These are phyloP conservation scores for Rhypophila decipiens DNA, from an alignment of 495 filamentous ascomycete genomes.

Conservation along the genomic window DNA sequence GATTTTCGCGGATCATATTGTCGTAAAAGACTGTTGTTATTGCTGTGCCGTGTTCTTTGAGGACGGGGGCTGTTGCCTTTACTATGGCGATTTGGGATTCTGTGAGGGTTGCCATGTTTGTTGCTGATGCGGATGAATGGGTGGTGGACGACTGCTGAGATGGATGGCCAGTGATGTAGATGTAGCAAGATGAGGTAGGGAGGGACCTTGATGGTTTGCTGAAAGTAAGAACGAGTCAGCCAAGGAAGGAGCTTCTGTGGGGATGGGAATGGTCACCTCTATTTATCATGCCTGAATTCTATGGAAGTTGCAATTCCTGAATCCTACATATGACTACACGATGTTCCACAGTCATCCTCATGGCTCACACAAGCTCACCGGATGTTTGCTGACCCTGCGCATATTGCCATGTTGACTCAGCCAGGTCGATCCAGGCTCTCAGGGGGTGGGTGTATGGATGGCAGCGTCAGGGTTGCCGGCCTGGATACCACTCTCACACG, in stretches of 20 bases:
- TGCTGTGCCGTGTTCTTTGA: conserved; percentile 56
- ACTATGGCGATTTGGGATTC: conserved; percentile 44
- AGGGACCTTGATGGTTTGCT: neutral
- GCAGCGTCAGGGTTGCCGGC: no score
- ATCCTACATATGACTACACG: no score
- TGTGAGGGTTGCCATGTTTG: conserved; percentile 28
- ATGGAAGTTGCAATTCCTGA: no score
- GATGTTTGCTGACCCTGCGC: no score
- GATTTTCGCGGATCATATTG: conserved; percentile 57
- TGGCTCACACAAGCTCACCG: no score
- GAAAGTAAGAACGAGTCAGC: neutral
- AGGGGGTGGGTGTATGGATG: no score
- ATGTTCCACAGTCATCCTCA: no score
- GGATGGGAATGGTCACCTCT: neutral
- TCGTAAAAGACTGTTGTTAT: conserved; percentile 66
- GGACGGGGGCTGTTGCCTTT: conserved; percentile 55
- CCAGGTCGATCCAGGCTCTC: no score
- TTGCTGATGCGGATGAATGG: neutral
- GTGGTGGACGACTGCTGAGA: neutral
- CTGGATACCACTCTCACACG: no score
- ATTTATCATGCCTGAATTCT: neutral
- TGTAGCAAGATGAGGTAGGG: neutral
- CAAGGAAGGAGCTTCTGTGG: neutral
- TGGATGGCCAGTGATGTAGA: neutral
- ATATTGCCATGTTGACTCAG: no score